Conservation (phyloP, 257 asterid genomes). For the Asclepias syriaca region DNA sequence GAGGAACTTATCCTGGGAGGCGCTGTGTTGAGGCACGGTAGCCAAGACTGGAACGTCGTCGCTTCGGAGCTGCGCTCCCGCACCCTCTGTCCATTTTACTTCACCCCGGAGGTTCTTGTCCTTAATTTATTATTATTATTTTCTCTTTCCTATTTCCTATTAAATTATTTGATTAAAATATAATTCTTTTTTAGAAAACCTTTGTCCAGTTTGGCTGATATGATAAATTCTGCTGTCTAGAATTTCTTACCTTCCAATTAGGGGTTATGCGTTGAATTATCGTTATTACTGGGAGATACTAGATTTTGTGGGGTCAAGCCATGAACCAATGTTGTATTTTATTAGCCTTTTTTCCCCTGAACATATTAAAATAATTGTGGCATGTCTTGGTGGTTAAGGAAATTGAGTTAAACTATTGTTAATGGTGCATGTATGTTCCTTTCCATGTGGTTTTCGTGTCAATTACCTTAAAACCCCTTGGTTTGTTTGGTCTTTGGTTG, state of each 20-base stretch:
- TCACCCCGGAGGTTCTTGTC: constrained; percentile 57
- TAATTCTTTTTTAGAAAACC: too few species aligned
- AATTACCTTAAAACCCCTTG: not conserved
- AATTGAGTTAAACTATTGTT: not conserved
- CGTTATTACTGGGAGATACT: not conserved
- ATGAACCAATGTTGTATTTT: not conserved
- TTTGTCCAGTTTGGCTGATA: not conserved
- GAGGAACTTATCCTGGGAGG: constrained; percentile 81
- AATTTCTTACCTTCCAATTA: not conserved
- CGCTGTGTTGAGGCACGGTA: constrained; percentile 66
- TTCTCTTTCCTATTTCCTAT: not conserved
- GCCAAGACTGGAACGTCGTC: constrained; percentile 67
- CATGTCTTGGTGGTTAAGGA: constrained; percentile 14
- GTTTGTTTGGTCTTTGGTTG: not conserved
- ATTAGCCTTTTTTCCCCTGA: not conserved
- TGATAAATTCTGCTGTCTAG: constrained; percentile 1
- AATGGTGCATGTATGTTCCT: not conserved
- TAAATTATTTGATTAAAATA: not conserved
- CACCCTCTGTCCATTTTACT: constrained; percentile 38
- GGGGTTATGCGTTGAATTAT: not conserved
- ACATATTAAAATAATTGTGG: not conserved
- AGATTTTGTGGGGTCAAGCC: constrained; percentile 19
- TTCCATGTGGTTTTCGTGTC: not conserved
- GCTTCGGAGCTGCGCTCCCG: constrained; percentile 73
- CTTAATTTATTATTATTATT: too few species aligned